phyloP scores from a whole-genome alignment of 805 yeast species.

The Sporopachydermia lactativora region DNA sequence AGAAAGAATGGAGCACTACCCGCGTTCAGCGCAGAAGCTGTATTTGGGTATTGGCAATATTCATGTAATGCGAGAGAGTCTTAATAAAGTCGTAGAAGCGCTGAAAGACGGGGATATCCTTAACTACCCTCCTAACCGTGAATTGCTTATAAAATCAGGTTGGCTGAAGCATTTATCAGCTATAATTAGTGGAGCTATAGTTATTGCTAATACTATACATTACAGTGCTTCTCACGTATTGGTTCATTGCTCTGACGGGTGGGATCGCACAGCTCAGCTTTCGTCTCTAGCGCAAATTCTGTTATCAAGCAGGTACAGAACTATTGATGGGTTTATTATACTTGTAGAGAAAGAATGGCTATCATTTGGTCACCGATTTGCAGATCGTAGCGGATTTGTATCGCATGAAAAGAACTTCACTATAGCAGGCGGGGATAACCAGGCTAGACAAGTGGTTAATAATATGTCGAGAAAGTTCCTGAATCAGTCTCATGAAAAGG shows the following conservation, averaged over 20 bases:
- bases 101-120: constrained; percentile 56
- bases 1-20: constrained; percentile 80
- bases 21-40: constrained; percentile 47
- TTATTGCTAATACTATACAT: constrained; percentile 69
- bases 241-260: constrained; percentile 94
- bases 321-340: constrained; percentile 74
- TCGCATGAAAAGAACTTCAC: constrained; percentile 28
- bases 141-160: constrained; percentile 45
- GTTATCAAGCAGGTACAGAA: constrained; percentile 80
- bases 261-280: constrained; percentile 94
- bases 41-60: constrained; percentile 90
- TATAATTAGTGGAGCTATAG: constrained; percentile 60
- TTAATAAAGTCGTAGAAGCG: constrained; percentile 45
- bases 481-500: constrained; percentile 34
- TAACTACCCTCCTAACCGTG: constrained; percentile 36
- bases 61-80: constrained; percentile 85
- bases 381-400: constrained; percentile 71
- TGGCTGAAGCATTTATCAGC: constrained; percentile 69
- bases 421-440: constrained; percentile 17
- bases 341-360: constrained; percentile 92
- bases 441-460: constrained; percentile 30
- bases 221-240: constrained; percentile 71
- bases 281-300: constrained; percentile 75
- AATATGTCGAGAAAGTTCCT: constrained; percentile 38
- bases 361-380: constrained; percentile 84